phyloP scores from a whole-genome alignment of 2,329 filamentous ascomycete species.

The Macroventuria anomochaeta region DNA sequence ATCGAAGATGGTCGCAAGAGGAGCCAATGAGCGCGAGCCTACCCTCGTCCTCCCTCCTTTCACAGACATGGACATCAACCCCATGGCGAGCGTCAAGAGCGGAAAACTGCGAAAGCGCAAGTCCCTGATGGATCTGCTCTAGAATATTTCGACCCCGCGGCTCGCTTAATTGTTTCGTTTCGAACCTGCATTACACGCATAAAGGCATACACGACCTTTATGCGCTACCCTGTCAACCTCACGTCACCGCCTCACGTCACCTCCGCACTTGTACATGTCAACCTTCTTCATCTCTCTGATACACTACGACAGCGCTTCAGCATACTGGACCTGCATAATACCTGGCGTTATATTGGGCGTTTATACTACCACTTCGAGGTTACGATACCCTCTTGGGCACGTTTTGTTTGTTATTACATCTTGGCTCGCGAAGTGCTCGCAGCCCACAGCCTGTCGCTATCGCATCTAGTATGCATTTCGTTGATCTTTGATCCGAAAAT shows the following conservation, averaged over 20 bases:
- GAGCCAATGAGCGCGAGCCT: slow-evolving; percentile 46
- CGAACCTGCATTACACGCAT: slow-evolving; percentile 22
- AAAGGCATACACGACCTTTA: slow-evolving; percentile 22
- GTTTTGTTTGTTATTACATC: slow-evolving; percentile 8
- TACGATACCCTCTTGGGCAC: slow-evolving; percentile 20
- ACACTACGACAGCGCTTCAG: slow-evolving; percentile 13
- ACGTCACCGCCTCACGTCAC: slow-evolving; percentile 11
- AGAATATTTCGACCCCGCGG: slow-evolving; percentile 14
- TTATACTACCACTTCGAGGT: slow-evolving; percentile 10
- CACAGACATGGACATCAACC: slow-evolving; percentile 28
- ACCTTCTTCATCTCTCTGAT: slow-evolving; percentile 11
- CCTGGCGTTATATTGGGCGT: slow-evolving; percentile 18
- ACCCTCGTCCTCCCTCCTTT: slow-evolving; percentile 44
- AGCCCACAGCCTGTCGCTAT: slow-evolving; percentile 26
- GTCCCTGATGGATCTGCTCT: slow-evolving; percentile 47
- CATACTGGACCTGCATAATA: slow-evolving; percentile 24
- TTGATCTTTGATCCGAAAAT: slow-evolving; percentile 14
- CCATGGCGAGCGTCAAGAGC: slow-evolving; percentile 31
- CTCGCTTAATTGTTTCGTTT: slow-evolving; percentile 28
- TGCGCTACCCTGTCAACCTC: slow-evolving; percentile 17
- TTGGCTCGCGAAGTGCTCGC: slow-evolving; percentile 30
- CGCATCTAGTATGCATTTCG: slow-evolving; percentile 26
- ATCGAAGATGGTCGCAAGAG: slow-evolving; percentile 41
- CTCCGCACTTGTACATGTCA: slow-evolving; percentile 16
- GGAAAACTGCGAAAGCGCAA: slow-evolving; percentile 45